Evolutionary conservation across 2,329 filamentous ascomycete genomes (phyloP).

Genomic region (Hypoxylon sp.): DNA sequence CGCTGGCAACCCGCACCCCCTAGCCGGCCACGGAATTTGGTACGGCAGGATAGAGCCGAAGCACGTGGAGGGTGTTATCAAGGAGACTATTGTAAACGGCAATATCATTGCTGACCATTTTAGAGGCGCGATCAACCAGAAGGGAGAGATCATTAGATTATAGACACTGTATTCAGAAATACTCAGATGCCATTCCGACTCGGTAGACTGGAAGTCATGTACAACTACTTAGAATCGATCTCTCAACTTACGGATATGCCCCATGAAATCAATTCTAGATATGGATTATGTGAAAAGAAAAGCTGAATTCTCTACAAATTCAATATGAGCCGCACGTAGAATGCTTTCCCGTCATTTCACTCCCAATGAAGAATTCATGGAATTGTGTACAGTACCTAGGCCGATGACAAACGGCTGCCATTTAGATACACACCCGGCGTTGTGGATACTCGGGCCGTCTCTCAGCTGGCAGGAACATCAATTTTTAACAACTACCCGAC

Average conservation of each 20-base stretch:
- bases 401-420: no score
- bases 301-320: no score
- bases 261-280: neutral
- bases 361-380: neutral
- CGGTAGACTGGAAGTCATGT: slow-evolving; percentile 20
- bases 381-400: no score
- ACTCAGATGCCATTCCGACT: neutral
- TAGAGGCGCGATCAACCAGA: slow-evolving; percentile 73
- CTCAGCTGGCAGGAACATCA: neutral
- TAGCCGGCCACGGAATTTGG: slow-evolving; percentile 82
- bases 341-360: no score
- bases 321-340: no score
- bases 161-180: slow-evolving; percentile 45
- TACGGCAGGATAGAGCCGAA: slow-evolving; percentile 82
- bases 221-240: slow-evolving; percentile 10
- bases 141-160: slow-evolving; percentile 66
- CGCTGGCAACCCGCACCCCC: slow-evolving; percentile 63
- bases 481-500: neutral
- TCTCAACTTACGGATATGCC: neutral
- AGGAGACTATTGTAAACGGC: slow-evolving; percentile 76
- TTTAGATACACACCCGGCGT: neutral
- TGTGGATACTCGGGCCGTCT: neutral
- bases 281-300: neutral
- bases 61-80: slow-evolving; percentile 81
- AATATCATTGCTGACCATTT: slow-evolving; percentile 79